Base-by-base conservation (phyloP, 2,329 filamentous ascomycete species). In the Magnaporthiopsis rhizophila region DNA sequence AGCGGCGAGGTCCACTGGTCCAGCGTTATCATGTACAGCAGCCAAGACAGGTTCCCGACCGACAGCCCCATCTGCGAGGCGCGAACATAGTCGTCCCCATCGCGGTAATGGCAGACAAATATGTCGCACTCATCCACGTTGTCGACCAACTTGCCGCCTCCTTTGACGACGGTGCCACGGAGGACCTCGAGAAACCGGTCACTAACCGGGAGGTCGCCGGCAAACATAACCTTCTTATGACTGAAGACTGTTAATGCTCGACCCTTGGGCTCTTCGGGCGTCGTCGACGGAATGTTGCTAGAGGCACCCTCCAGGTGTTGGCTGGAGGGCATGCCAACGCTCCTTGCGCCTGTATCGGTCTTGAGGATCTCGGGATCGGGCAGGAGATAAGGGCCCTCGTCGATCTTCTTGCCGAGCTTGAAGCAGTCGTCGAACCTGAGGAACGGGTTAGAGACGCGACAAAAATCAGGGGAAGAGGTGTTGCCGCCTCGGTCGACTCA, bases 381-480 rank as follows among this genome's bases (percentile, higher is more conserved):
- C 1, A 98, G 82, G 26, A 86, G 78, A 72, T 99, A 99, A 0
- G 95, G 95, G 8, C 81, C 79, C 74, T 99, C 95, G 69, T 91
- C 89, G 69, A 99, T 97, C 65, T 91, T 87, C 75, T 92, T 93
- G 62, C 94, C 93, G 34, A 99, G 85, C 75, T 91, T 95, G 69
- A 99, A 85, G 76, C 95, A 99, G 74, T 97, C 94, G 70, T 98
- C 94, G 72, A 99, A 97, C 92, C 90, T 93, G 34, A 56, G 38
- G 21, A n/a, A 3, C 21, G 45, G 45, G 45, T 53, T 6, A 53
- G 45, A 21, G 8, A 9, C 9, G 45, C 3, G 21, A 21, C 21
- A 8, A 30, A 30, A 30, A 6, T n/a, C 6, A 2, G 45, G 21
- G 18, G 7, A 9, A 53, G 45, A n/a, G 9, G 18, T 11, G 45